A percentile compares a stretch with the other conserved stretches of the same genome.
phyloP scores from a whole-genome alignment of 75 land plant species.

The Cunninghamia lanceolata region DNA sequence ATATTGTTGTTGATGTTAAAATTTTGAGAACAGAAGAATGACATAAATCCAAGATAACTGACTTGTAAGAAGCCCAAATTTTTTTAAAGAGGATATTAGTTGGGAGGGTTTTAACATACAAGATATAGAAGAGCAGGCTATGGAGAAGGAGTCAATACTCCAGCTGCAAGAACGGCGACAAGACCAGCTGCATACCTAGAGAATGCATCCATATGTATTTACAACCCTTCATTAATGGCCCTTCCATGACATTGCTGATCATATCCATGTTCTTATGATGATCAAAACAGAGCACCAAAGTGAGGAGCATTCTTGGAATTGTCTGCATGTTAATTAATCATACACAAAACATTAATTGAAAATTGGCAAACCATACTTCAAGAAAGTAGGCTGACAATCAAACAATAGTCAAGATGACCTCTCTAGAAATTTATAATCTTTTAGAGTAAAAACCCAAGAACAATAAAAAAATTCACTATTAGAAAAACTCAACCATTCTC shows the following conservation, averaged over 20 bases:
- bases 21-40: not conserved
- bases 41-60: not conserved
- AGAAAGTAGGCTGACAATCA: not conserved
- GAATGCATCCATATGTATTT: constrained; percentile 78
- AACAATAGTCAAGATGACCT: not conserved
- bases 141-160: constrained; percentile 74
- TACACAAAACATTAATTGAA: not conserved
- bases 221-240: constrained; percentile 34
- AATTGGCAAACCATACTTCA: not conserved
- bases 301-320: constrained; percentile 92
- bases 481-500: too few species aligned
- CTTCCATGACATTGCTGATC: constrained; percentile 30
- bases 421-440: not conserved
- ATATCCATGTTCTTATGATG: constrained; percentile 62
- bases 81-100: not conserved
- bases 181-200: constrained; percentile 87
- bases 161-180: constrained; percentile 78
- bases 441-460: too few species aligned
- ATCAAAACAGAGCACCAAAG: constrained; percentile 90
- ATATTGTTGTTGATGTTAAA: not conserved
- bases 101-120: constrained; percentile 35
- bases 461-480: too few species aligned
- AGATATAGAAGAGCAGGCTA: constrained; percentile 96
- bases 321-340: constrained; percentile 52
- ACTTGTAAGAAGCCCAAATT: not conserved